Percentiles rank a stretch among this genome's conserved stretches.
These are phyloP conservation scores for Cordyceps tenuipes DNA, from an alignment of 2,329 filamentous ascomycete species.

Conservation along the genomic window DNA sequence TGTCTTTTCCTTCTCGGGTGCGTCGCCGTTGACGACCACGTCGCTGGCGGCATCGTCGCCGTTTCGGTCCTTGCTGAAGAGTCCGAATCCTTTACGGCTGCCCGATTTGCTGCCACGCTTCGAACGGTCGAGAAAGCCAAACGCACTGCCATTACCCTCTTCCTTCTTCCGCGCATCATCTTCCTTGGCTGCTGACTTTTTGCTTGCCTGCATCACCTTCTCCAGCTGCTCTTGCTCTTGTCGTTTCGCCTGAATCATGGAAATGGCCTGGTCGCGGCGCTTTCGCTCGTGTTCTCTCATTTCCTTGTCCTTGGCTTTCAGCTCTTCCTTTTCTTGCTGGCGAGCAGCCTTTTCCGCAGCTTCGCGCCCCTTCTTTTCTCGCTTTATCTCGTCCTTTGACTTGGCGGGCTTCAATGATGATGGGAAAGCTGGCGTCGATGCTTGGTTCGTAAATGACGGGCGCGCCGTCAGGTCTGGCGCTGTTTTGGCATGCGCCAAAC, in stretches of 20 bases:
- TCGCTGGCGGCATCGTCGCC: slow-evolving; percentile 18
- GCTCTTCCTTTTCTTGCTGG: slow-evolving; percentile 43
- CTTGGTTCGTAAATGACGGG: slow-evolving; percentile 15
- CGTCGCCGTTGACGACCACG: slow-evolving; percentile 19
- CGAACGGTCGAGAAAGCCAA: slow-evolving; percentile 54
- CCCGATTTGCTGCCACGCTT: slow-evolving; percentile 70
- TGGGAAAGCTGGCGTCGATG: slow-evolving; percentile 5
- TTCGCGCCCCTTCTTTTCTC: slow-evolving; percentile 61
- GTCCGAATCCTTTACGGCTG: slow-evolving; percentile 65
- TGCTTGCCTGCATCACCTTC: slow-evolving; percentile 58
- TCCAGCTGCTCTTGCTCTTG: slow-evolving; percentile 55
- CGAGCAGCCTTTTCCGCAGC: slow-evolving; percentile 49
- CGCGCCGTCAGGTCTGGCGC: slow-evolving; percentile 36
- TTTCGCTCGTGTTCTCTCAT: slow-evolving; percentile 31
- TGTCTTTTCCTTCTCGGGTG: slow-evolving; percentile 39
- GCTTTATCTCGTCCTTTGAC: slow-evolving; percentile 53
- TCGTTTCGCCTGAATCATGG: slow-evolving; percentile 41
- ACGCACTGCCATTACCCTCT: slow-evolving; percentile 29
- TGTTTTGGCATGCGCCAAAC: slow-evolving; percentile 58
- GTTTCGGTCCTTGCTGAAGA: slow-evolving; percentile 45
- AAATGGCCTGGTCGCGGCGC: slow-evolving; percentile 45
- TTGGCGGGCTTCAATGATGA: slow-evolving; percentile 19
- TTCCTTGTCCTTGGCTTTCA: slow-evolving; percentile 27
- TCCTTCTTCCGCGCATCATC: slow-evolving; percentile 33
- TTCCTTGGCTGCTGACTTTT: slow-evolving; percentile 49